A percentile compares a stretch with the other conserved stretches of the same genome.
Conservation (phyloP, 2,329 filamentous ascomycete genomes). For the Rasamsonia emersonii region DNA sequence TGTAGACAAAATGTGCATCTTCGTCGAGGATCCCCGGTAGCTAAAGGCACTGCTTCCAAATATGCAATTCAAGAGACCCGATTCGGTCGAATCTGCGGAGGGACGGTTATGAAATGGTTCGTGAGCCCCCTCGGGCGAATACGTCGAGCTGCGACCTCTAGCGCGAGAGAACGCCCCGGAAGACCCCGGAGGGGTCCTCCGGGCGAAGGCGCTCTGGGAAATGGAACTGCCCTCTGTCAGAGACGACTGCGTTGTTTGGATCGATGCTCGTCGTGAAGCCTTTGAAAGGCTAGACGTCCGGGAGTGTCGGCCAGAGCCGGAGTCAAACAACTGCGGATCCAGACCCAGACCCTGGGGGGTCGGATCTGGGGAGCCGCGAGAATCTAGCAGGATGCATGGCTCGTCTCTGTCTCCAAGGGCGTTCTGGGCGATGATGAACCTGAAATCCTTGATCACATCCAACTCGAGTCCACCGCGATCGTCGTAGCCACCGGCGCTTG, state of each 20-base stretch:
- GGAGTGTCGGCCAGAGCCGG: constrained; percentile 22
- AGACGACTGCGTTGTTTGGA: constrained; percentile 23
- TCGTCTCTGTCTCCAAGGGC: constrained; percentile 39
- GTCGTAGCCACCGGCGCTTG: constrained; percentile 36
- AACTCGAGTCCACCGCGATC: constrained; percentile 39
- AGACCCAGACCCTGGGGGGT: constrained; percentile 26
- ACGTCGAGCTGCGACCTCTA: constrained; percentile 34
- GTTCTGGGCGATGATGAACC: constrained; percentile 41
- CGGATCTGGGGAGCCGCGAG: constrained; percentile 21
- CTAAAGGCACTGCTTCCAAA: constrained; percentile 52
- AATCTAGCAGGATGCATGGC: constrained; percentile 38
- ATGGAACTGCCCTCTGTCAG: constrained; percentile 26
- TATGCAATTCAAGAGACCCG: constrained; percentile 48
- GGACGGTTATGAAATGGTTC: constrained; percentile 29
- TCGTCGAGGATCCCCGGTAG: constrained; percentile 51
- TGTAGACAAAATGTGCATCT: constrained; percentile 48
- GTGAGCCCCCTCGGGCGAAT: constrained; percentile 15
- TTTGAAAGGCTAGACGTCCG: constrained; percentile 32
- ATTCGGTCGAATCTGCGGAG: constrained; percentile 43
- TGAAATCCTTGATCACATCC: constrained; percentile 36
- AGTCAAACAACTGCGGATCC: constrained; percentile 25
- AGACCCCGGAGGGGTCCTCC: constrained; percentile 22
- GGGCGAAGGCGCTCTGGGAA: constrained; percentile 23
- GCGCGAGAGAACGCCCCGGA: constrained; percentile 33
- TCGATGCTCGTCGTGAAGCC: constrained; percentile 23